These are phyloP conservation scores for Pythium sp. DNA, from an alignment of 352 stramenopile genomes.

Conservation along the genomic window DNA sequence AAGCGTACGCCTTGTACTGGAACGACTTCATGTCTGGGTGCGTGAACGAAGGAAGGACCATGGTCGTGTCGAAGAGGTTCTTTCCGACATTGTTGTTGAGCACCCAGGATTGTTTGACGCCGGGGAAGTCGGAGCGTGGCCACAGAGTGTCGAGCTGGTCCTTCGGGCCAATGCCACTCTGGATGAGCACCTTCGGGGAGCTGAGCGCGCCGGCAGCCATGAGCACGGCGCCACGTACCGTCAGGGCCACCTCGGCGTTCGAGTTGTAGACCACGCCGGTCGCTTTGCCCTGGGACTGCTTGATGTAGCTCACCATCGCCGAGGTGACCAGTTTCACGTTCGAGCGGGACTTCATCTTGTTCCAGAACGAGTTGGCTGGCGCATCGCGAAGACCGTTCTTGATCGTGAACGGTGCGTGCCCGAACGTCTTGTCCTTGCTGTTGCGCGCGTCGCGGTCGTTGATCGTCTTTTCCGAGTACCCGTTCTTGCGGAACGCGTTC, in stretches of 20 bases:
- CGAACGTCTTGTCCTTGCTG: constrained; percentile 1
- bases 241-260: background rate
- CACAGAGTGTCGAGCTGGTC: background rate
- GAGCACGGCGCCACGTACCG: background rate
- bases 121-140: background rate
- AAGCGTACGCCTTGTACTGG: background rate
- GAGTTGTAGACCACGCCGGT: background rate
- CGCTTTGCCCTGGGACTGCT: background rate
- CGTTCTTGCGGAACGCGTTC: background rate
- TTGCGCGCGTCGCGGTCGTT: constrained; percentile 6
- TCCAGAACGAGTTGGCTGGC: background rate
- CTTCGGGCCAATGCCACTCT: background rate
- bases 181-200: background rate
- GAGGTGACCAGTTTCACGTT: background rate
- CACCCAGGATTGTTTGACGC: background rate
- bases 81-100: background rate
- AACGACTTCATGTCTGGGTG: background rate
- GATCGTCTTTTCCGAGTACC: background rate
- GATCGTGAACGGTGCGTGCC: background rate
- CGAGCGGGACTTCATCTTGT: background rate
- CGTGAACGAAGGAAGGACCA: background rate
- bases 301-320: background rate
- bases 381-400: too few species aligned
- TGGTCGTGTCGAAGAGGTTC: background rate
- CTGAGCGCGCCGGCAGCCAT: background rate